Evolutionary conservation across 2,329 filamentous ascomycete genomes (phyloP), one percentile per base, ranked within the genome.

Genomic region (Colletotrichum caudatum): DNA sequence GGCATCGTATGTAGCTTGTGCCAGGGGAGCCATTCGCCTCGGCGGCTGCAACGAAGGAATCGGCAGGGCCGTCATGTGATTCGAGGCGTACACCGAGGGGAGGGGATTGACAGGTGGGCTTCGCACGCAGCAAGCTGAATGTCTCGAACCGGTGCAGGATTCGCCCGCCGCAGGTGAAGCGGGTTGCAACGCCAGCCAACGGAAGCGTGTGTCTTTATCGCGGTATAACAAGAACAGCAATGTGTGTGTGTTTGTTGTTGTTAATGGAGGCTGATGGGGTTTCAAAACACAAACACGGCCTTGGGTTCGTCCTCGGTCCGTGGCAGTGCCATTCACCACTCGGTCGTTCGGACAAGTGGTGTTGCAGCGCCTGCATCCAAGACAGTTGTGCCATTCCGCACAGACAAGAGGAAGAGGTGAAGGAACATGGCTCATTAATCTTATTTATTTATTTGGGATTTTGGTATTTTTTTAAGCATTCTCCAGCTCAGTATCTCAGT

Each of bases 1-100:
- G 23, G 12, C 14, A 48, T 48, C 20, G 9, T 12, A 46, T 66
- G 44, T 23, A 64, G 65, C 53, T 53, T 37, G 58, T 60, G 20
- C 60, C 48, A 61, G 69, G 46, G 46, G 20, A 46, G 48, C 54
- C 69, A 60, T 44, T 44, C 37, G 59, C 58, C 69, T 63, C 64
- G 58, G 64, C 69, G 64, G 69, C 64, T 68, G 69, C 51, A 51
- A 58, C 51, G 39, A 58, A 71, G 57, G 64, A 68, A 71, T 71
- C 64, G 67, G 51, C 68, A 61, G 57, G 26, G 51, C 37, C 20
- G 44, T 46, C 48, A 37, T 26, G 48, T 39, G 37, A 60, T 33
- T 62, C 37, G 35, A 48, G 37, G n/a, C 6, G 11, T 14, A 61
- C 65, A 69, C 59, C 26, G 46, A 54, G n/a, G 29, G 29, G 29